A percentile compares a stretch with the other conserved stretches of the same genome.
phyloP scores from a whole-genome alignment of 345 rosid species.

The Garcia nutans region DNA sequence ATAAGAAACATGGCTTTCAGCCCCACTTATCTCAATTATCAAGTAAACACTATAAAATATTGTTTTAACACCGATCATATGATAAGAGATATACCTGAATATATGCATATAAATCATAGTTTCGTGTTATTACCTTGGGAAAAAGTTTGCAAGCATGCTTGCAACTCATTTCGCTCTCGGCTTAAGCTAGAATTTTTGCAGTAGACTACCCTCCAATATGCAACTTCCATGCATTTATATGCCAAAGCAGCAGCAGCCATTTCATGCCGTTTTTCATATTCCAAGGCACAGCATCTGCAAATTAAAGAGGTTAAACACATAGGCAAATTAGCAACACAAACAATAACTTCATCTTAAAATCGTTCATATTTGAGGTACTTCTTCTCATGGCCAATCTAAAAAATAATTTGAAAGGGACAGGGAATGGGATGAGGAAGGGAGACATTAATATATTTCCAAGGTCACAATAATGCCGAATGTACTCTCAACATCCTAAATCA shows the following conservation, averaged over 20 bases:
- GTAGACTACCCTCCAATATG: slow-evolving; percentile 61
- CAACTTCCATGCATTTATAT: slow-evolving; percentile 83
- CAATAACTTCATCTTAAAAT: not conserved
- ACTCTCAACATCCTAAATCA: not conserved
- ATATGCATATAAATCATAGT: not conserved
- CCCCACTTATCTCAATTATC: not conserved
- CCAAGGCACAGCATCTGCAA: slow-evolving; percentile 66
- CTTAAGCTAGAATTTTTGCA: slow-evolving; percentile 41
- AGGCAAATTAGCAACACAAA: slow-evolving; percentile 1
- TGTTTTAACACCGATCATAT: not conserved
- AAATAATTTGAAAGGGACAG: not conserved
- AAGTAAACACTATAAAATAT: not conserved
- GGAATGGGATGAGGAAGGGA: not conserved
- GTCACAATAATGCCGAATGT: too few species aligned
- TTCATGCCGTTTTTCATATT: slow-evolving; percentile 56
- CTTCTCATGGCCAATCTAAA: not conserved
- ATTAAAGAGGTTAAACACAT: slow-evolving; percentile 20
- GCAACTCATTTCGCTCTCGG: slow-evolving; percentile 57
- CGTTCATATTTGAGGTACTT: not conserved
- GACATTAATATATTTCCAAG: not conserved
- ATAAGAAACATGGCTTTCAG: too few species aligned
- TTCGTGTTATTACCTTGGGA: slow-evolving; percentile 52
- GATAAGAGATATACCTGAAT: slow-evolving; percentile 2
- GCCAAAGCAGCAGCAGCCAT: slow-evolving; percentile 83
- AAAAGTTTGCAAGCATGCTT: slow-evolving; percentile 42